Conservation (phyloP, 2,329 filamentous ascomycete species). For the Cercospora nicotianae region DNA sequence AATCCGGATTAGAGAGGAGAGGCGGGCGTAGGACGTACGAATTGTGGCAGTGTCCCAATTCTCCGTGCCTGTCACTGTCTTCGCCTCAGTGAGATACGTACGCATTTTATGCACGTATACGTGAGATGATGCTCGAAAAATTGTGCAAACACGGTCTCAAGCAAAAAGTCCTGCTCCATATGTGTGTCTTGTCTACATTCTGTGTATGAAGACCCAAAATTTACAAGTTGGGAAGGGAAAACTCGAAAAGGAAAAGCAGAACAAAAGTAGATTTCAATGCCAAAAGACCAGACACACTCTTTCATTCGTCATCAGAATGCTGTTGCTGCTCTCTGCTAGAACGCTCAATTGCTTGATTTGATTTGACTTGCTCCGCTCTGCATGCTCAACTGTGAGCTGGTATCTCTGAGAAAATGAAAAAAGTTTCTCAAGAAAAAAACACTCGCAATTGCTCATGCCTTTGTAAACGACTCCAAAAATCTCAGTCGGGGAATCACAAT, state of each 20-base stretch:
- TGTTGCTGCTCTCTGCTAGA: slow-evolving; percentile 16
- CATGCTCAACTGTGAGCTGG: slow-evolving; percentile 9
- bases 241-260: not conserved
- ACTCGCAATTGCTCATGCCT: not conserved
- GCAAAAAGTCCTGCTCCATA: not conserved
- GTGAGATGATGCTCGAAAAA: not conserved
- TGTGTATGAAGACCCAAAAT: not conserved
- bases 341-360: slow-evolving; percentile 16
- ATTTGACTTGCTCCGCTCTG: not conserved
- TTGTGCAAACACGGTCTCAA: not conserved
- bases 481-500: not conserved
- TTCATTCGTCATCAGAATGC: slow-evolving; percentile 7
- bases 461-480: not conserved
- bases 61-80: not conserved
- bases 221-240: not conserved
- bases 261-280: not conserved
- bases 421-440: not conserved
- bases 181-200: not conserved
- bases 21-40: not conserved
- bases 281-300: not conserved
- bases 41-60: not conserved
- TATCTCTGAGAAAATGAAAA: slow-evolving; percentile 1
- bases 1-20: not conserved
- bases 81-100: not conserved
- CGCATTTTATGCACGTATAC: not conserved